These are phyloP conservation scores for Fomitopsis palustris DNA, from an alignment of 1,284 basidiomycete species.

Conservation along the genomic window DNA sequence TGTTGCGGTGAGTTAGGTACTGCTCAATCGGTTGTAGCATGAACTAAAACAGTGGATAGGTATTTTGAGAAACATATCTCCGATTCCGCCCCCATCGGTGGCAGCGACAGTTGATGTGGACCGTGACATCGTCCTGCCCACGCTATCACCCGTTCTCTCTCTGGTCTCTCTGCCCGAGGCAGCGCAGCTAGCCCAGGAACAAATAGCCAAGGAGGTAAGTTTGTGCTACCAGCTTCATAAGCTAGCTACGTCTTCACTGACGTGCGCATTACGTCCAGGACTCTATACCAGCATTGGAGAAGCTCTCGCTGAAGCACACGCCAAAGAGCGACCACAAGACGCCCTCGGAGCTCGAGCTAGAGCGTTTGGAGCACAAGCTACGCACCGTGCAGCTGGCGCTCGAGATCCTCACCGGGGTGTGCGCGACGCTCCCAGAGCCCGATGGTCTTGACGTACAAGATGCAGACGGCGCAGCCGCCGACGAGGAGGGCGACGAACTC, in stretches of 20 bases:
- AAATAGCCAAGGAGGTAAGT: slow-evolving; percentile 53
- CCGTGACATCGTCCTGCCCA: slow-evolving; percentile 69
- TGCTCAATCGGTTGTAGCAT: not conserved
- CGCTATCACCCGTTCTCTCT: slow-evolving; percentile 65
- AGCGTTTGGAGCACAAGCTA: slow-evolving; percentile 69
- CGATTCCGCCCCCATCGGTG: slow-evolving; percentile 62
- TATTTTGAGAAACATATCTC: slow-evolving; percentile 72
- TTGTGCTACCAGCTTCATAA: not conserved
- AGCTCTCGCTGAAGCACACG: slow-evolving; percentile 52
- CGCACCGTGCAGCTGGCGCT: slow-evolving; percentile 76
- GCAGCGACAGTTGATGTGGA: slow-evolving; percentile 66
- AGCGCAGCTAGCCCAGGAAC: slow-evolving; percentile 48
- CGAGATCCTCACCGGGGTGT: slow-evolving; percentile 84
- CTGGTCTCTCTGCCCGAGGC: slow-evolving; percentile 59
- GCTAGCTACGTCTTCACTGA: not conserved
- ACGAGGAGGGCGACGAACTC: slow-evolving; percentile 32
- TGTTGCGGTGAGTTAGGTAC: slow-evolving; percentile 53
- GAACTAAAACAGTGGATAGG: slow-evolving; percentile 40
- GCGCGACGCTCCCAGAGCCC: slow-evolving; percentile 82
- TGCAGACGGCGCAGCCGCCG: slow-evolving; percentile 32
- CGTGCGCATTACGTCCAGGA: slow-evolving; percentile 28
- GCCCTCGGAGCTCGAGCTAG: slow-evolving; percentile 63
- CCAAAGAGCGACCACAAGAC: slow-evolving; percentile 76
- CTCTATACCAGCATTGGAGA: slow-evolving; percentile 51
- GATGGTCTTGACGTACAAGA: slow-evolving; percentile 35